Base-by-base conservation (phyloP, 2,329 filamentous ascomycete species). In the Venturia pyrina region DNA sequence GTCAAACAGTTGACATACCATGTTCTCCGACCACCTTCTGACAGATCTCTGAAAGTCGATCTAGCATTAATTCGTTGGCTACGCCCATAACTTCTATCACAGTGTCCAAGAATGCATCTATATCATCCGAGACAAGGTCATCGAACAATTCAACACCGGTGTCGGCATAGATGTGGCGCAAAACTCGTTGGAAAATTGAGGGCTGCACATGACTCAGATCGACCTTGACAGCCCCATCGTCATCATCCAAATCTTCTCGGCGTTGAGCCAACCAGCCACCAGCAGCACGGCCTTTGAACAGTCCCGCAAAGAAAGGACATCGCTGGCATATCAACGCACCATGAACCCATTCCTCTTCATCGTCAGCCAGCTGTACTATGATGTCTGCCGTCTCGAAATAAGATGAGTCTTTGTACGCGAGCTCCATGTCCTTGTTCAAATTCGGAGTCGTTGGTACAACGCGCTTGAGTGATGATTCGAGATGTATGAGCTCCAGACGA, bases 11-110 rank as follows among this genome's bases (percentile, higher is more conserved):
- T 17, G 6, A 76, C 80, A 72, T 75, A 86, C 84, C 86, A 76
- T 95, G 96, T 62, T 85, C 85, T 44, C 92, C 93, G 67, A 98
- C 84, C 28, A 92, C 78, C 67, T 85, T 87, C 74, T 99, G 95
- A 74, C 95, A 98, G 37, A 96, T 87, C 74, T 96, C 90, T 5
- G 91, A 91, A 5, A 99, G 79, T 7, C 93, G 85, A 73, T 97
- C 92, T 60, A 99, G 83, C 93, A 99, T 97, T 66, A 99, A 79
- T 75, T 99, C 93, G 73, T 99, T 95, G 15, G 93, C 91, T 64
- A 91, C 88, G 66, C 87, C 87, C 83, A 98, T 88, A 57, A 98
- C 90, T 70, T 96, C 92, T 78, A 98, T 84, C 10, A 97, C 83
- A n/a, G 95, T 80, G 70, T 98, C 92, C 5, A 93, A 86, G 68